A percentile compares a stretch with the other conserved stretches of the same genome.
Conservation (phyloP, 805 yeast genomes). For the Candida easanensis region DNA sequence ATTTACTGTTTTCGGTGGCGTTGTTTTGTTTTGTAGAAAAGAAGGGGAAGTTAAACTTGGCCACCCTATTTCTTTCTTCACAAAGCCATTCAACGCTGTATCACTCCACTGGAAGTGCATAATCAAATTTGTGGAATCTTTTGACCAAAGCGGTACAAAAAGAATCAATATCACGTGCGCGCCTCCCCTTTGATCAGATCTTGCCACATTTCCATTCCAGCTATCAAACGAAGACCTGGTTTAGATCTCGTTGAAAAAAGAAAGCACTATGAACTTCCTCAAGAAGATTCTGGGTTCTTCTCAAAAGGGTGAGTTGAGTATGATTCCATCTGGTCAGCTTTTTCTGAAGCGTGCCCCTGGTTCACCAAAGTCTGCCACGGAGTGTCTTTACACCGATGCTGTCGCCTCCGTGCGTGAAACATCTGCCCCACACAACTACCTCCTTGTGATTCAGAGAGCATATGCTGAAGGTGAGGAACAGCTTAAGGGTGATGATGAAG, state of each 20-base stretch:
- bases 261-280: conserved; percentile 60
- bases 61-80: background rate
- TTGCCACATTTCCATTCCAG: too few species aligned
- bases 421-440: conserved; percentile 62
- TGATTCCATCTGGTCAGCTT: conserved; percentile 77
- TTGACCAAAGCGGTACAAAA: too few species aligned
- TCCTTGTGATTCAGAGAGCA: conserved; percentile 66
- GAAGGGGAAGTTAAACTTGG: too few species aligned
- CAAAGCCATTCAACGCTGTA: background rate
- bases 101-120: background rate
- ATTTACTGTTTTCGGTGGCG: conserved; percentile 2
- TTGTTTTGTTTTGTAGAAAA: background rate
- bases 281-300: conserved; percentile 58
- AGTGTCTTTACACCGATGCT: conserved; percentile 80
- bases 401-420: conserved; percentile 69
- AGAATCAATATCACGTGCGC: too few species aligned
- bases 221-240: background rate
- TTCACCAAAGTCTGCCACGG: conserved; percentile 85
- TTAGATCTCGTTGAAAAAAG: too few species aligned
- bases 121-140: too few species aligned
- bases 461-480: conserved; percentile 64
- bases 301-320: conserved; percentile 57
- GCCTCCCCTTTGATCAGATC: background rate
- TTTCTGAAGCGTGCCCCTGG: conserved; percentile 68
- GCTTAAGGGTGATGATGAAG: conserved; percentile 48